Base-by-base conservation (phyloP, 495 filamentous ascomycete genomes). In the Sabuloglossum arenarium region DNA sequence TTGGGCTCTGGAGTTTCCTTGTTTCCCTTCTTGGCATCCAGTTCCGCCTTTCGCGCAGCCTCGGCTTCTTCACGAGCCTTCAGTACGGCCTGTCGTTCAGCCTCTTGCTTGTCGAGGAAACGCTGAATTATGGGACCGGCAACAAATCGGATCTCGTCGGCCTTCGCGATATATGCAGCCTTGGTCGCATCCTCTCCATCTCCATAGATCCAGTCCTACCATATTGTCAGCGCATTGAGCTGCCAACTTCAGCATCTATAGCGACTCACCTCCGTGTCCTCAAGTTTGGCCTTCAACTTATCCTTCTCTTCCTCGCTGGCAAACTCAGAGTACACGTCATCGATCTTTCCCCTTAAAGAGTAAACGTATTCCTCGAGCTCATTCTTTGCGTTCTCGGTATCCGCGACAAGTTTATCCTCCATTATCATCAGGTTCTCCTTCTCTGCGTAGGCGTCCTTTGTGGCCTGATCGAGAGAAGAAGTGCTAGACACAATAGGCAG, bases 341-440 rank as follows among this genome's bases (percentile, higher is more conserved):
- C 85, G 51, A 96, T 76, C 78, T 95, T 95, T 72, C 87, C 86
- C 59, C 89, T 81, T 64, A 93, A 75, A 62, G 95, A 86, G 70
- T 99, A 99, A 74, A 97, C 96, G 69, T 81, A 90, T 37, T 85
- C 81, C 75, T 99, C 91, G 42, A 99, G 84, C 68, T 96, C 91
- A 73, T 99, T 99, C 86, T 97, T 97, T 78, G 91, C 93, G 74
- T 97, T 87, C 66, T 97, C 91, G 24, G 91, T 99, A 68, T 97
- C 93, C 56, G 88, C 87, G 43, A 99, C 89, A 37, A 96, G 79
- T 75, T 97, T 99, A 73, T 99, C 91, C 68, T 97, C 87, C 81
- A 91, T 90, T 65, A 87, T 76, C 91, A 99, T 95, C 59, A 80
- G 61, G 56, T 79, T 78, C 70, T 99, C 91, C 65, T 81, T 80